Base-by-base conservation (phyloP, 129 eudicot genomes). In the Flaveria linearis region DNA sequence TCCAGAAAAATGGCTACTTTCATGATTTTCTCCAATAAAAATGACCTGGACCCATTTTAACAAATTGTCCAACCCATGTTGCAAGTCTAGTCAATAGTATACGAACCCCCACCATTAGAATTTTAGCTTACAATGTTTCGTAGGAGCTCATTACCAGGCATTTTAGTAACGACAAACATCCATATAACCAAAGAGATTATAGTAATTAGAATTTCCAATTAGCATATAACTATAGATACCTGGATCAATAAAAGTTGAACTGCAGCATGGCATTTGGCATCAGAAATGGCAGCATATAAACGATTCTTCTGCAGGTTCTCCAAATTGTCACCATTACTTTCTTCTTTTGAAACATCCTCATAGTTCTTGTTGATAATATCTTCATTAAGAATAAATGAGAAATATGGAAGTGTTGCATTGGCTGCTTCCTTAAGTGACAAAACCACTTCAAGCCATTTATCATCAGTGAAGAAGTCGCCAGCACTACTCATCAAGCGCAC, bases 401-500 rank as follows among this genome's bases (percentile, higher is more conserved):
- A 89, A 86, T 95, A 82, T 0, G 99, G 97, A 76, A 87, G 93
- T 57, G 99, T 95, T 49, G 88, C 87, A 50, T 75, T 75, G 39
- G 93, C 89, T 9, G 94, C 96, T 77, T 82, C 94, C 81, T 95
- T 86, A 62, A 95, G 81, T 5, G 96, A 82, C 63, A 81, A 77
- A 76, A 89, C 99, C 78, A 89, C 99, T 73, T 95, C 96, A 53
- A 82, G 83, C 99, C 99, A 95, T 64, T 91, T 89, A 26, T 91
- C 99, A 72, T 89, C 99, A 25, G 99, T 82, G 30, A 95, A 95
- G 53, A 87, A 83, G 17, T 89, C 87, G 42, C 99, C 99, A 69
- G 97, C 91, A 87, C 91, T 91, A 81, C 92, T 91, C 86, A 95
- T 85, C 78, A 95, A 81, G 58, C 97, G 96, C 66, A 91, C 97